These are phyloP conservation scores for Aspergillus sp. DNA, from an alignment of 2,329 filamentous ascomycete genomes.

Conservation along the genomic window DNA sequence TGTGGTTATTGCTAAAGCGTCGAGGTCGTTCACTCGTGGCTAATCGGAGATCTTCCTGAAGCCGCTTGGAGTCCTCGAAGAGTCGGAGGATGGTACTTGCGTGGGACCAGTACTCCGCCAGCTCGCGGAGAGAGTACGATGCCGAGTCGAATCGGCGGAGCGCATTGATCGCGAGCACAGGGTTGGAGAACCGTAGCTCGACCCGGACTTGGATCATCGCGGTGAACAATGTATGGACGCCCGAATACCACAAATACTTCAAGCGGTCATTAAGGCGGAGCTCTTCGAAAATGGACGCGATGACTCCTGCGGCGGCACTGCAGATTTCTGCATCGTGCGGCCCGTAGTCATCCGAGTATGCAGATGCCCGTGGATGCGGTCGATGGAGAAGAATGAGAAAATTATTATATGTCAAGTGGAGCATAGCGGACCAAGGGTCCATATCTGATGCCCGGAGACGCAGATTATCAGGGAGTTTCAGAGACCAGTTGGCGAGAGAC, in stretches of 20 bases:
- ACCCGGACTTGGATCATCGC: slow-evolving; percentile 48
- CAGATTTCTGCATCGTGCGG: slow-evolving; percentile 47
- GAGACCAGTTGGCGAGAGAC: slow-evolving; percentile 41
- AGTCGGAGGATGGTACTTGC: slow-evolving; percentile 43
- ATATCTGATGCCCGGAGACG: slow-evolving; percentile 41
- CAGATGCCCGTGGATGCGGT: slow-evolving; percentile 42
- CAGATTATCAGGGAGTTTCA: slow-evolving; percentile 40
- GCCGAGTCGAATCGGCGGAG: slow-evolving; percentile 44
- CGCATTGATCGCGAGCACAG: slow-evolving; percentile 44
- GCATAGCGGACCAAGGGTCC: slow-evolving; percentile 44
- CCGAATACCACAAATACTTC: slow-evolving; percentile 44
- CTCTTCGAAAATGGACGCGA: slow-evolving; percentile 45
- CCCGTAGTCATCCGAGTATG: slow-evolving; percentile 44
- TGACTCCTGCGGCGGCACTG: slow-evolving; percentile 44
- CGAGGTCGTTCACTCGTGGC: slow-evolving; percentile 34
- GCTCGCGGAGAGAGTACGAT: slow-evolving; percentile 38
- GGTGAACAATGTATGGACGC: slow-evolving; percentile 44
- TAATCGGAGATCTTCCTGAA: slow-evolving; percentile 40
- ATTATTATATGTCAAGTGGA: slow-evolving; percentile 46
- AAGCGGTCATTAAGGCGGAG: slow-evolving; percentile 40
- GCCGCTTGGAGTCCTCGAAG: slow-evolving; percentile 43
- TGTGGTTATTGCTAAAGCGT: slow-evolving; percentile 19
- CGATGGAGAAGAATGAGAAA: slow-evolving; percentile 46
- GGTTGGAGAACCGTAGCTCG: slow-evolving; percentile 46
- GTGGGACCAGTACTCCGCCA: slow-evolving; percentile 43